Evolutionary conservation across 1,284 basidiomycete species (phyloP), one percentile per base, ranked within the genome.

Genomic region (Cryptococcus sp.): DNA sequence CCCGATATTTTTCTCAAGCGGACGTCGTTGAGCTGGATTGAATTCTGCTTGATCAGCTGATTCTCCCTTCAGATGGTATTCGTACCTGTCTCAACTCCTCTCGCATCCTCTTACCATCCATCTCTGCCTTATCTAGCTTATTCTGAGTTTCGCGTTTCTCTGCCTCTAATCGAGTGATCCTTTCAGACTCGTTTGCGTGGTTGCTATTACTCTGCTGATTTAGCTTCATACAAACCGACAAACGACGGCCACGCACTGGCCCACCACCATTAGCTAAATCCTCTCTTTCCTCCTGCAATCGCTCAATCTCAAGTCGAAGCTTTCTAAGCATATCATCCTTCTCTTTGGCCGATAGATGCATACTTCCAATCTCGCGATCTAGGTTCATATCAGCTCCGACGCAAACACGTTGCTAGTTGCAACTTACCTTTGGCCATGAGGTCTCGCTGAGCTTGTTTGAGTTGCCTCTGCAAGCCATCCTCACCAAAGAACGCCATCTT

Each of bases 401-500:
- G 11, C 28, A 28, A 4, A 28, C 28, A n/a, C n/a, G n/a, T 28
- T 28, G 28, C 4, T 28, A 28, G 11, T 28, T 21, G 13, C 5
- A 10, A 24, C 41, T 43, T 21, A 23, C 41, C 41, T 22, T 43
- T 43, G 4, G 19, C 13, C 41, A 22, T 22, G 11, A 43, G 16
- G 21, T 43, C 41, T 21, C 41, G 10, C 23, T 43, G 41, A 22
- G 41, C 41, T 21, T 43, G 41, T 21, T 43, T 43, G 21, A 43
- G 23, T 16, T 43, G 41, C 41, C 41, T 43, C 21, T 43, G 21
- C 7, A 43, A 9, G 11, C 41, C 41, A 43, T 43, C 41, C 41
- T 22, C 23, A 5, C 41, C 41, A 21, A 43, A 43, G 41, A 43
- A 43, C 19, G 41, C 41, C 41, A 43, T 43, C 21, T 43, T 43